Evolutionary conservation across 164 flowering plant species (phyloP), one percentile per base, ranked within the genome.

Genomic region (Nymphaea colorata): DNA sequence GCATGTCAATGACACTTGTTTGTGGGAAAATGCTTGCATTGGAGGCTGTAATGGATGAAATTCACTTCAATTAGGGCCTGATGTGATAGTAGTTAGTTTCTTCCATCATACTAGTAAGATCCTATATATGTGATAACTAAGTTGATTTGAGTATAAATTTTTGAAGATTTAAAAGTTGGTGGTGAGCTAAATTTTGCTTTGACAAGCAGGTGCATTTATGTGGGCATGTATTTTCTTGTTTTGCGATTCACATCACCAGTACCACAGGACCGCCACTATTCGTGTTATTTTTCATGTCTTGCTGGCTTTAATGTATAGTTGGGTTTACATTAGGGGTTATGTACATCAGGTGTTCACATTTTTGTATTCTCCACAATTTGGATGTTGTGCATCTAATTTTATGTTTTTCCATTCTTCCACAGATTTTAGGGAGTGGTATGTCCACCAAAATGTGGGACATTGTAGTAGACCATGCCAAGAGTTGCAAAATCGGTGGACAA

Each of bases 401-500:
- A 25, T 25, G 36, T 25, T 25, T 25, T 25, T 25, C 36, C 36
- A 25, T 25, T 25, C 36, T 25, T 25, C 36, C 36, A 25, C 72
- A 91, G 97, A 84, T 88, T 59, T 77, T 87, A 67, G 96, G 96
- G 44, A 79, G 79, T 70, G 89, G 89, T 25, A 89, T 87, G 91
- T 84, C 88, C 72, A 73, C 85, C 65, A 90, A 82, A 74, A 86
- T 82, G 84, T 90, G 97, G 94, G 93, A 90, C 0, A 79, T 78
- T 68, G 83, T 82, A 0, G 62, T 82, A 57, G 94, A 86, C 15
- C 97, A 91, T 80, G 91, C 95, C 64, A 79, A 77, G 80, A 87
- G 90, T 61, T 91, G 97, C 71, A 65, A 53, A 61, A 72, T 83
- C 44, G 88, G 80, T 72, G 75, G 78, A 64, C 83, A 73, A 65